Percentiles rank a stretch among this genome's conserved stretches.
Conservation (phyloP, 1,284 basidiomycete species). For the Ganoderma lucidum region DNA sequence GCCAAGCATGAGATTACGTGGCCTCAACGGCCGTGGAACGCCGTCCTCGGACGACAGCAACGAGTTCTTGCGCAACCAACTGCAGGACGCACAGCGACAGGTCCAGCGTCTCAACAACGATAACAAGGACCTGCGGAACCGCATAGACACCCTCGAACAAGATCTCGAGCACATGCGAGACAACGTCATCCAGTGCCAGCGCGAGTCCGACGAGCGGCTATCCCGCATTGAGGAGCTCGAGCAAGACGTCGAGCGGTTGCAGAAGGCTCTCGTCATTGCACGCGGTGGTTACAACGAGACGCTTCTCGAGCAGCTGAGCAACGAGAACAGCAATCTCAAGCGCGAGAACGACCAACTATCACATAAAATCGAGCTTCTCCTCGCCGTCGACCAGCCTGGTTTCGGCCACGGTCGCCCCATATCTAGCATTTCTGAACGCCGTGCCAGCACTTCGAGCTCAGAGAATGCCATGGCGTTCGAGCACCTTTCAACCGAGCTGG, state of each 20-base stretch:
- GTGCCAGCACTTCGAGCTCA: slow-evolving; percentile 80
- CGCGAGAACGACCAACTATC: slow-evolving; percentile 86
- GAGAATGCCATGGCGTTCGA: slow-evolving; percentile 80
- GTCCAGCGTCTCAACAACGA: slow-evolving; percentile 72
- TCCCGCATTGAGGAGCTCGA: slow-evolving; percentile 82
- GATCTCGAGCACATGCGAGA: slow-evolving; percentile 79
- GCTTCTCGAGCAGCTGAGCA: slow-evolving; percentile 76
- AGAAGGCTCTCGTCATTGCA: slow-evolving; percentile 78
- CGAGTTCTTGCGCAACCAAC: slow-evolving; percentile 71
- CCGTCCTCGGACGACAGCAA: slow-evolving; percentile 77
- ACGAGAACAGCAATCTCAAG: slow-evolving; percentile 79
- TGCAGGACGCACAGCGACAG: slow-evolving; percentile 77
- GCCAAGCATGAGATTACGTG: slow-evolving; percentile 64
- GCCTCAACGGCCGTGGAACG: slow-evolving; percentile 81
- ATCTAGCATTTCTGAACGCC: slow-evolving; percentile 68
- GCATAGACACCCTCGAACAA: slow-evolving; percentile 78
- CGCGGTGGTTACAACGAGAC: slow-evolving; percentile 79
- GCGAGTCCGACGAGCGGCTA: slow-evolving; percentile 78
- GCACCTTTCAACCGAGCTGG: slow-evolving; percentile 77
- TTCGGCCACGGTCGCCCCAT: slow-evolving; percentile 69
- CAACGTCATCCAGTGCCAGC: slow-evolving; percentile 74
- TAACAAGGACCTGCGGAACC: slow-evolving; percentile 79
- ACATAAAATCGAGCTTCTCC: slow-evolving; percentile 86
- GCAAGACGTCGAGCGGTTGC: slow-evolving; percentile 81
- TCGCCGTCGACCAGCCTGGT: slow-evolving; percentile 82